Evolutionary conservation across 805 yeast genomes (phyloP), one percentile per base, ranked within the genome.

Genomic region (Metschnikowia lunata): DNA sequence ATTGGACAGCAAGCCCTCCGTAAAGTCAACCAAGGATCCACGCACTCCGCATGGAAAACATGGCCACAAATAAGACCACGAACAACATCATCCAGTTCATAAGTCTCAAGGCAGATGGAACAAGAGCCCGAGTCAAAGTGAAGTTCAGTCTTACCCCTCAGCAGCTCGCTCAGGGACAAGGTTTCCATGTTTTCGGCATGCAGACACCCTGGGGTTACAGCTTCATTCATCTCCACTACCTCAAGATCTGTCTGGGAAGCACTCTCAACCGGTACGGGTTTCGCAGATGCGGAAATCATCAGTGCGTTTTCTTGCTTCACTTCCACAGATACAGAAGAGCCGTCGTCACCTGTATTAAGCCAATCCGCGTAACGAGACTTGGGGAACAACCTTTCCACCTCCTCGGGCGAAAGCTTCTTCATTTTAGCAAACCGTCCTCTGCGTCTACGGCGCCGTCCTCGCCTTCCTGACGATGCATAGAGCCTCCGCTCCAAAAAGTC

Each of bases 1-100:
- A 83, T 79, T 8, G 96, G 95, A 59, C 96, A 87, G 54, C 87
- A 82, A 0, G 89, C 90, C 37, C 84, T 74, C 52, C 91, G 69
- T 50, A 78, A 76, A 2, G 79, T 81, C 37, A 87, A 67, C 95
- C 95, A 87, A 1, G 90, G 90, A 50, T 83, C 88, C 42, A 88
- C 74, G 63, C 96, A 87, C 13, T 75, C 82, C 18, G 82, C 72
- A 57, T 87, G 96, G 73, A 82, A 87, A 2, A 83, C 88, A 62
- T 87, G 96, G 3, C 89, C 88, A 65, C 96, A 87, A 9, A 85
- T 69, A 36, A 88, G 70, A 0, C 88, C 88, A 39, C 95, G 76
- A 1, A 87, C 88, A 1, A 62, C 58, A 41, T 84, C 88, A 11
- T 74, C 80, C 39, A 75, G 75, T 50, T 79, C 84, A 43, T 83